Evolutionary conservation across 148 eudicot species (phyloP).

Genomic region (Tetragonia tetragonoides): DNA sequence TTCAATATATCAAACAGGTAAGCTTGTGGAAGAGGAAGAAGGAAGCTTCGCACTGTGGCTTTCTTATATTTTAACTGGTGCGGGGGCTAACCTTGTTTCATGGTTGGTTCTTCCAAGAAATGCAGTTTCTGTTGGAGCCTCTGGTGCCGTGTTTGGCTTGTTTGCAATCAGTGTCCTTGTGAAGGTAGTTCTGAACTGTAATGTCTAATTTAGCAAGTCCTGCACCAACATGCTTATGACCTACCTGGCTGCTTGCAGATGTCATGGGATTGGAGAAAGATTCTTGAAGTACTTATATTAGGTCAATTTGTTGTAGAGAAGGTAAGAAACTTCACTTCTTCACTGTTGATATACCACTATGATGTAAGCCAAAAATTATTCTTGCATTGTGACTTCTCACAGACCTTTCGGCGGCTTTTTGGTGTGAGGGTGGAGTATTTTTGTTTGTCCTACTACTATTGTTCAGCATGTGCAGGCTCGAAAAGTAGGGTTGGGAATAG

Average conservation of each 20-base stretch:
- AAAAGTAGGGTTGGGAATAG: too few relatives aligned
- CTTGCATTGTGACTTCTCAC: too few relatives aligned
- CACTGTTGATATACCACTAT: not conserved
- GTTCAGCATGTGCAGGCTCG: too few relatives aligned
- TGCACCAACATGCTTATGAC: constrained; percentile 8
- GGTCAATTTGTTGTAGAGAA: constrained; percentile 95
- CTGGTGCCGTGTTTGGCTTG: constrained; percentile 95
- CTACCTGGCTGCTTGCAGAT: constrained; percentile 47
- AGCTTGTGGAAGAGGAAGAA: constrained; percentile 98
- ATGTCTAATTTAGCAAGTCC: not conserved
- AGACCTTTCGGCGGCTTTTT: too few relatives aligned
- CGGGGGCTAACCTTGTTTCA: constrained; percentile 94
- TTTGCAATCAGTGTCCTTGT: constrained; percentile 97
- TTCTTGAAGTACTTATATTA: constrained; percentile 91
- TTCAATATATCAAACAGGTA: constrained; percentile 50
- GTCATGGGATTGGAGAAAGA: constrained; percentile 99
- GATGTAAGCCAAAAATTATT: not conserved
- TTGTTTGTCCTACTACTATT: too few relatives aligned
- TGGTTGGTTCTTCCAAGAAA: constrained; percentile 93
- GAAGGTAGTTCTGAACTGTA: constrained; percentile 47
- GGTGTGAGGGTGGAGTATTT: too few relatives aligned
- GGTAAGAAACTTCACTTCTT: constrained; percentile 42
- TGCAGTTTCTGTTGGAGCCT: constrained; percentile 96
- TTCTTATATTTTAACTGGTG: constrained; percentile 88
- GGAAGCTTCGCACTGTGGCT: constrained; percentile 92